Conservation (phyloP, 768 basidiomycete species). For the Tricholoma terreum region DNA sequence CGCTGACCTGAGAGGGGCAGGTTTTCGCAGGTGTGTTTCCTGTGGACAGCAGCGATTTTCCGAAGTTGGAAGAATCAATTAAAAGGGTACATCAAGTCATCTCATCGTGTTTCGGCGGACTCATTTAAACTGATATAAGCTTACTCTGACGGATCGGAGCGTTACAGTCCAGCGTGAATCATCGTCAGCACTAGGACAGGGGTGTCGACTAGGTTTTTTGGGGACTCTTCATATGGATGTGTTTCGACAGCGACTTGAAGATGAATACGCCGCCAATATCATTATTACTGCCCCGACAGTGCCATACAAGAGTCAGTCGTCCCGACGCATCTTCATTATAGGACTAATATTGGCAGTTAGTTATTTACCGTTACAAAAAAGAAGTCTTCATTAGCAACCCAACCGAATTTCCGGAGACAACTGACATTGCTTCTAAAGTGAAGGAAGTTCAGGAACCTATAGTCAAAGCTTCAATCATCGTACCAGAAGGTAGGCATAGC, state of each 20-base stretch:
- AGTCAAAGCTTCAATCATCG: constrained; percentile 90
- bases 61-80: constrained; percentile 94
- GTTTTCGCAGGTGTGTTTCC: constrained; percentile 96
- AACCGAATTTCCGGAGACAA: constrained; percentile 87
- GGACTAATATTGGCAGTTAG: constrained; percentile 36
- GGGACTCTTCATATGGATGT: constrained; percentile 97
- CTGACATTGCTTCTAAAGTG: constrained; percentile 58
- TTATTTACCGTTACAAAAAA: constrained; percentile 63
- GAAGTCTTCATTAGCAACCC: constrained; percentile 83
- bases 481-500: constrained; percentile 71
- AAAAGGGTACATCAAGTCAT: constrained; percentile 56
- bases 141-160: constrained; percentile 83
- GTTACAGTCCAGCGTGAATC: constrained; percentile 91
- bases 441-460: constrained; percentile 87
- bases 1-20: constrained; percentile 33
- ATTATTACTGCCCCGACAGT: constrained; percentile 97
- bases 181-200: constrained; percentile 92
- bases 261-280: constrained; percentile 93
- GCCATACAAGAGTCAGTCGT: constrained; percentile 73
- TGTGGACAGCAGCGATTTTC: constrained; percentile 85
- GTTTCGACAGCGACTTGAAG: constrained; percentile 92
- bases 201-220: constrained; percentile 90
- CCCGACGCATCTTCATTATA: constrained; percentile 6
- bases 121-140: constrained; percentile 36
- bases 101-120: constrained; percentile 7